Evolutionary conservation across 176 grass and related monocot genomes (phyloP).

Genomic region (Raddia distichophylla): DNA sequence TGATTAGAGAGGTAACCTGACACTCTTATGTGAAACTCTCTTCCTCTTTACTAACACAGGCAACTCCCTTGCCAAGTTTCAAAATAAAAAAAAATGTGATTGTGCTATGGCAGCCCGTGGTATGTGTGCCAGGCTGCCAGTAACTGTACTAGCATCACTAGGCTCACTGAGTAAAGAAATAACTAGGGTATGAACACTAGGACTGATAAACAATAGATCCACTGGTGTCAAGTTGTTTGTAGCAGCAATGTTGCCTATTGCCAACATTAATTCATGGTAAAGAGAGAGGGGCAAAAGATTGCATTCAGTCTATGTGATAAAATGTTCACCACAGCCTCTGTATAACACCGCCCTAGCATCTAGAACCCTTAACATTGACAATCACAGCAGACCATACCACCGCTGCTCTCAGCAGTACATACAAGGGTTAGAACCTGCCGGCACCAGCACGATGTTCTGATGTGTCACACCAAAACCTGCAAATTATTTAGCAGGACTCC

Average conservation of each 20-base stretch:
- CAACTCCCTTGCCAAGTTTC: no score
- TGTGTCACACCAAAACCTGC: background rate
- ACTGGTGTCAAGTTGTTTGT: background rate
- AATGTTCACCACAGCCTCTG: background rate
- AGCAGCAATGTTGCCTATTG: background rate
- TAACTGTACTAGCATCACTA: background rate
- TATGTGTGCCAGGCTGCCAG: background rate
- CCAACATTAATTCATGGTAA: conserved; percentile 3
- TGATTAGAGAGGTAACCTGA: no score
- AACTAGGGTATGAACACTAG: background rate
- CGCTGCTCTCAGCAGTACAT: background rate
- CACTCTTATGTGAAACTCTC: no score
- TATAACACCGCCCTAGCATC: background rate
- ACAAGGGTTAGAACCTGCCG: background rate
- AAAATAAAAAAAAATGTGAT: background rate
- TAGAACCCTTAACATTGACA: conserved; percentile 7
- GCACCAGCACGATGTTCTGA: background rate
- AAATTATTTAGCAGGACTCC: background rate
- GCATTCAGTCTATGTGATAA: conserved; percentile 11
- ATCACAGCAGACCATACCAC: background rate
- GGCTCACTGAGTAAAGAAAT: conserved; percentile 20
- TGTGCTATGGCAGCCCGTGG: conserved; percentile 6
- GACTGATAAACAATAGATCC: background rate
- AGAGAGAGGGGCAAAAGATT: background rate
- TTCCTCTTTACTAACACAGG: no score